These are phyloP conservation scores for Candida easanensis DNA, from an alignment of 805 yeast species.

Conservation along the genomic window DNA sequence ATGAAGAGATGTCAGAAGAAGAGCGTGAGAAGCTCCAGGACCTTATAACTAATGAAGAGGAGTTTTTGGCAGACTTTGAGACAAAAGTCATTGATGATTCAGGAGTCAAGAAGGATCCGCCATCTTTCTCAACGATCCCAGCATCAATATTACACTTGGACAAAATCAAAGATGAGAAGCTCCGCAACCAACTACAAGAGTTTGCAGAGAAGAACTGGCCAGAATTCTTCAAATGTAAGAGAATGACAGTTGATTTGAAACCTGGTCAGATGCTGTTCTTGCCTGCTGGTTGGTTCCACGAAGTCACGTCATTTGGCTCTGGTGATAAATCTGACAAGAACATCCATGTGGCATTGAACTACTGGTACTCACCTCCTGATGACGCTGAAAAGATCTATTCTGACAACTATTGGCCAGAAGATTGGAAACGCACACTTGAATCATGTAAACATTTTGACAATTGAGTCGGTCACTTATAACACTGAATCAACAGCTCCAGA, in stretches of 20 bases:
- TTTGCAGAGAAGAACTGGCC: slow-evolving; percentile 47
- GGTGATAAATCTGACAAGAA: slow-evolving; percentile 16
- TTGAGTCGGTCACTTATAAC: no score
- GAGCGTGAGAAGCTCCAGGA: slow-evolving; percentile 25
- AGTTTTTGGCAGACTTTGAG: slow-evolving; percentile 16
- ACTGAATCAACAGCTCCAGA: no score
- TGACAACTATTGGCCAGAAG: slow-evolving; percentile 54
- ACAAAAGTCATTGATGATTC: slow-evolving; percentile 16
- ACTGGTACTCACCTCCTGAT: slow-evolving; percentile 73
- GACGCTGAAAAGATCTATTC: slow-evolving; percentile 35
- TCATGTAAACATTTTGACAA: slow-evolving; percentile 26
- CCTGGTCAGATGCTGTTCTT: slow-evolving; percentile 68
- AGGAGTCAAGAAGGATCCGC: slow-evolving; percentile 48
- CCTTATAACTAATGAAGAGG: slow-evolving; percentile 31
- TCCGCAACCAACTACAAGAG: slow-evolving; percentile 29
- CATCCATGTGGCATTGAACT: slow-evolving; percentile 62
- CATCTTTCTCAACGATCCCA: slow-evolving; percentile 64
- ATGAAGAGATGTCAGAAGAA: slow-evolving; percentile 20
- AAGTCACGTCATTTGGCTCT: slow-evolving; percentile 62
- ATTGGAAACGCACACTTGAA: slow-evolving; percentile 42
- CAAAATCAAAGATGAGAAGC: slow-evolving; percentile 37
- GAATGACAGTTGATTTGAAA: slow-evolving; percentile 44
- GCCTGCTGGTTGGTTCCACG: slow-evolving; percentile 84
- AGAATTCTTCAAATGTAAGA: slow-evolving; percentile 39
- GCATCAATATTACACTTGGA: slow-evolving; percentile 61